Evolutionary conservation across 176 grass and related monocot genomes (phyloP), one percentile per base, ranked within the genome.

Genomic region (Miscanthus lutarioriparius): DNA sequence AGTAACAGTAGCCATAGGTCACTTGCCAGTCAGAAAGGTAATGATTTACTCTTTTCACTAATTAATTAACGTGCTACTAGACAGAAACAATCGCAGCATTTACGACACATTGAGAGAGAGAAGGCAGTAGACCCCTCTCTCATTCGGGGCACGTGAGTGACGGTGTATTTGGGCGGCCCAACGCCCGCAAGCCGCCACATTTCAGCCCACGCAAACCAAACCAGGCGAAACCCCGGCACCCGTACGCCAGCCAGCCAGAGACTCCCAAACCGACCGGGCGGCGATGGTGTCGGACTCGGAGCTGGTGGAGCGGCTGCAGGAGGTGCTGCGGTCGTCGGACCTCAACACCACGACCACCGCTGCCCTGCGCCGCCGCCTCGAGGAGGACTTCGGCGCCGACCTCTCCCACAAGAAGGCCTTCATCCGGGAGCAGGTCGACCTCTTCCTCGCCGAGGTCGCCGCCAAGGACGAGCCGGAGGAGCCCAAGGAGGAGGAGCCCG

Each of bases 231-330:
- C 49, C 58, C 76, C 58, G 56, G 44, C 72, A 86, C 72, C 88
- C 74, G 83, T 85, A 65, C 80, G 83, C 84, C 58, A 82, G 74
- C 75, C 78, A 53, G 65, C 66, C 70, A 63, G 68, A 47, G 74
- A 74, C 77, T 65, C 48, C 27, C 73, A 68, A 79, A 62, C 75
- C 75, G 89, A 90, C 80, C 84, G 53, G 51, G 85, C 85, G 80
- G 89, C 85, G 89, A 99, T 96, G 97, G 90, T 91, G 91, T 92
- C 90, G 86, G 97, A 99, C 67, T 84, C 79, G 90, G 97, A 96
- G 87, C 89, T 99, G 67, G 89, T 81, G 88, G 79, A 80, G 86
- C 90, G 92, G 83, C 93, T 99, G 54, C 82, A 89, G 88, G 93
- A 94, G 81, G 89, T 99, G 79, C 90, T 99, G 75, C 91, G 90